Percentiles rank a stretch among this genome's conserved stretches.
These are phyloP conservation scores for Ustilago trichophora DNA, from an alignment of 1,284 basidiomycete species.

Conservation along the genomic window DNA sequence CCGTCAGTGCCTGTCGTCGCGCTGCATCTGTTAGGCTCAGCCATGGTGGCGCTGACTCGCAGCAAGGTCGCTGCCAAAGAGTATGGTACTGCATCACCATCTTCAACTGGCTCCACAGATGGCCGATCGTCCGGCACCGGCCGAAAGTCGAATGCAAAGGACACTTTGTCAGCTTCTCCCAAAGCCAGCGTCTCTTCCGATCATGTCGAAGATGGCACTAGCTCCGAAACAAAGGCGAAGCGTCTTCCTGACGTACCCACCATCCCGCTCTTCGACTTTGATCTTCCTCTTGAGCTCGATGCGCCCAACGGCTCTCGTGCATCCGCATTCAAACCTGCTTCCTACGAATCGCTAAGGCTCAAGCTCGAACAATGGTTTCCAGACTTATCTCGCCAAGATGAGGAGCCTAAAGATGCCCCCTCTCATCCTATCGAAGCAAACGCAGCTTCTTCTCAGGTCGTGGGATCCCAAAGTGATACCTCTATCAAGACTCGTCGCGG, in stretches of 20 bases:
- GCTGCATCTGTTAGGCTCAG: too few relatives aligned
- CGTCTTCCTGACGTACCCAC: constrained; percentile 7
- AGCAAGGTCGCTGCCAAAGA: constrained; percentile 2
- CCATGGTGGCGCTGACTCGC: constrained; percentile 24
- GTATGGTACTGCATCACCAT: neutral
- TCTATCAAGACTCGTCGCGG: too few relatives aligned
- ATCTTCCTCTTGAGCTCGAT: constrained; percentile 36
- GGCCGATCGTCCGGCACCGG: neutral
- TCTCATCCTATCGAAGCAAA: too few relatives aligned
- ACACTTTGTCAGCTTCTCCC: too few relatives aligned
- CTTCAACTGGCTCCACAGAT: neutral
- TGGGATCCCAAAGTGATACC: too few relatives aligned
- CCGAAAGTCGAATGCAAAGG: too few relatives aligned
- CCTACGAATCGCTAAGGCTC: constrained; percentile 2
- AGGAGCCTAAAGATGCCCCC: too few relatives aligned
- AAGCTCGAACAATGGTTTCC: constrained; percentile 28
- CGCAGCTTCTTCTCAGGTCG: too few relatives aligned
- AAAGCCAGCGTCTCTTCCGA: too few relatives aligned
- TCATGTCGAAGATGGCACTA: neutral
- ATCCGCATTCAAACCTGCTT: constrained; percentile 26
- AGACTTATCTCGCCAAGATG: constrained; percentile 2
- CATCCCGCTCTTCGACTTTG: constrained; percentile 42
- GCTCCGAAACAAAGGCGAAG: neutral
- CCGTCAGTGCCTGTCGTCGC: too few relatives aligned
- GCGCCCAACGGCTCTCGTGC: constrained; percentile 4